Evolutionary conservation across 164 flowering plant species (phyloP).

Genomic region (Cinnamomum chago): DNA sequence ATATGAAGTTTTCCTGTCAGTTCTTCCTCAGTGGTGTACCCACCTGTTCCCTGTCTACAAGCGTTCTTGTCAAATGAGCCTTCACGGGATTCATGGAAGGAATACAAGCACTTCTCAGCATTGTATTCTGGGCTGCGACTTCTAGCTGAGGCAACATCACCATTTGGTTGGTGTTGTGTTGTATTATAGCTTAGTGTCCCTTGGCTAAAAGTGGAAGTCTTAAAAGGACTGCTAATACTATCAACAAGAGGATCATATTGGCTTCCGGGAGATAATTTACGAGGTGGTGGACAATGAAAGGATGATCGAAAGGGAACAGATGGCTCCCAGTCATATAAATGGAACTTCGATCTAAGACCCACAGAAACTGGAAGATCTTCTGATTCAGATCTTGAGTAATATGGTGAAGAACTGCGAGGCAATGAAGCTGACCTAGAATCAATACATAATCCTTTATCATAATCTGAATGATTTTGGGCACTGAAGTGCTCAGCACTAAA

Average conservation of each 20-base stretch:
- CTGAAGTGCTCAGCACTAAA: conserved; percentile 16
- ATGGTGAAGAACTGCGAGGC: conserved; percentile 27
- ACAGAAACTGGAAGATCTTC: conserved; percentile 15
- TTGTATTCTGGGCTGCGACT: conserved; percentile 12
- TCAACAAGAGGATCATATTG: conserved; percentile 68
- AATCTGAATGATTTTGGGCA: conserved; percentile 17
- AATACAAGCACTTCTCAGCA: conserved; percentile 18
- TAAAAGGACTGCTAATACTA: conserved; percentile 45
- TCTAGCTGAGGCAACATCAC: conserved; percentile 21
- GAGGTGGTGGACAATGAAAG: conserved; percentile 29
- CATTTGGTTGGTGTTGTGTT: conserved; percentile 21
- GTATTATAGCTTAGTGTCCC: conserved; percentile 15
- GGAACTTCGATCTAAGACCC: conserved; percentile 21
- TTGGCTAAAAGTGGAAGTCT: conserved; percentile 23
- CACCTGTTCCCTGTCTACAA: conserved; percentile 18
- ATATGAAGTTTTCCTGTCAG: conserved; percentile 20
- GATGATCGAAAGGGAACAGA: conserved; percentile 84
- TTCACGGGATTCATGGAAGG: conserved; percentile 16
- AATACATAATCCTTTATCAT: conserved; percentile 15
- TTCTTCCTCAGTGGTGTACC: conserved; percentile 21
- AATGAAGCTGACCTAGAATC: conserved; percentile 25
- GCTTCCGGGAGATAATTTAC: conserved; percentile 37
- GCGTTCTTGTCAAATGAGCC: conserved; percentile 18
- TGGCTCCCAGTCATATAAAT: conserved; percentile 56
- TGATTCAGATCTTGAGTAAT: conserved; percentile 25